These are phyloP conservation scores for Cytidiella melzeri DNA, from an alignment of 768 basidiomycete genomes.

Conservation along the genomic window DNA sequence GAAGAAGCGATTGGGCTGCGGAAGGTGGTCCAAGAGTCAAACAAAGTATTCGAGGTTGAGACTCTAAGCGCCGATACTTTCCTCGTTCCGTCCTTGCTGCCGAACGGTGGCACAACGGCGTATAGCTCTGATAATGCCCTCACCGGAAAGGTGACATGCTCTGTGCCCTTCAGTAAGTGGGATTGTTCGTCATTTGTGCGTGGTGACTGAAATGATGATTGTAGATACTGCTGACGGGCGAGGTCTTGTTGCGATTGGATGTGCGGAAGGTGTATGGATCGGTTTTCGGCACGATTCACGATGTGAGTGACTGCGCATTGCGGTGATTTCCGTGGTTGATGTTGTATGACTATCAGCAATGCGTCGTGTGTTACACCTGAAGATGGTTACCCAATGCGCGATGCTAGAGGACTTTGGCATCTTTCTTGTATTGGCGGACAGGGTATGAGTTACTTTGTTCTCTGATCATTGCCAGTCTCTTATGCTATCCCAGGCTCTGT, in stretches of 20 bases:
- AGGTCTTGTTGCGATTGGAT: constrained; percentile 86
- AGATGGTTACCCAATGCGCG: constrained; percentile 91
- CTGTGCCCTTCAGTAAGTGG: constrained; percentile 83
- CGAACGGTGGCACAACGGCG: constrained; percentile 37
- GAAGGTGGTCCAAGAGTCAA: constrained; percentile 84
- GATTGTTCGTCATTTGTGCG: not conserved
- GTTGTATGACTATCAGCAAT: constrained; percentile 48
- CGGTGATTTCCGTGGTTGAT: not conserved
- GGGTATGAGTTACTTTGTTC: constrained; percentile 36
- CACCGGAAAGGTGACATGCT: constrained; percentile 87
- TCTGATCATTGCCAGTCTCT: not conserved
- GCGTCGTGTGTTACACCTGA: constrained; percentile 88
- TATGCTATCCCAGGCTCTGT: constrained; percentile 50
- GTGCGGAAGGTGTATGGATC: constrained; percentile 94
- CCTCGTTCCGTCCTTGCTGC: constrained; percentile 60
- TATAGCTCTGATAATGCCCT: constrained; percentile 68
- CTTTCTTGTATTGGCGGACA: constrained; percentile 92
- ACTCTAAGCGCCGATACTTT: constrained; percentile 88
- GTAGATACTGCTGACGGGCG: constrained; percentile 79
- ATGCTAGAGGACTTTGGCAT: constrained; percentile 96
- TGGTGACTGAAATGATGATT: constrained; percentile 1
- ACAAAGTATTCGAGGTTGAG: constrained; percentile 92
- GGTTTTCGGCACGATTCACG: constrained; percentile 84
- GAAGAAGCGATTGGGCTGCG: constrained; percentile 84
- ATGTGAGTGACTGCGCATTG: constrained; percentile 42